These are phyloP conservation scores for Phtheirospermum japonicum DNA, from an alignment of 257 asterid species.

Conservation along the genomic window DNA sequence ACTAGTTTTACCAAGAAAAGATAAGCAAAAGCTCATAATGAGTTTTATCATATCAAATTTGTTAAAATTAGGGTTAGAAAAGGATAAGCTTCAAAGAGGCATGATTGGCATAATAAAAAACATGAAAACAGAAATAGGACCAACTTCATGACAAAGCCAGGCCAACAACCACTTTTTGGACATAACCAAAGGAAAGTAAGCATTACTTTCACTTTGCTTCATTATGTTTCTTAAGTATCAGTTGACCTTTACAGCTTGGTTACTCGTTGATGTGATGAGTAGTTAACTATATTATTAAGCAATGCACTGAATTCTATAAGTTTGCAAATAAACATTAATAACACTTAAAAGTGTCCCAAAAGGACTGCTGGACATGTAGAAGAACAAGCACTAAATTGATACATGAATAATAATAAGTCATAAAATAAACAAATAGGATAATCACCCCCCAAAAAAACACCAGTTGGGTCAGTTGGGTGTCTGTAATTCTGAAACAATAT, in stretches of 20 bases:
- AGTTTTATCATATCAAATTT: conserved; percentile 19
- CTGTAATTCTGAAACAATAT: not conserved
- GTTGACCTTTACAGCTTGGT: conserved; percentile 44
- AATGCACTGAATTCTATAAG: no score
- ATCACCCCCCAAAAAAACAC: no score
- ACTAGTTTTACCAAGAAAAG: conserved; percentile 28
- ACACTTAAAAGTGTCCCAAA: no score
- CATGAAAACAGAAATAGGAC: conserved; percentile 25
- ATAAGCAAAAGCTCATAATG: not conserved
- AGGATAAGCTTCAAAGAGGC: conserved; percentile 26
- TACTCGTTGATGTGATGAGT: no score
- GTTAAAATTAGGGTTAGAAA: conserved; percentile 20
- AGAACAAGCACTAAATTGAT: no score
- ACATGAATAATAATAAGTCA: no score
- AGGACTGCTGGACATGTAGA: no score
- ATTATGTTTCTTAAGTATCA: conserved; percentile 30
- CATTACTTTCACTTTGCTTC: conserved; percentile 10
- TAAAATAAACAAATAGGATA: no score
- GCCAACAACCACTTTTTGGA: conserved; percentile 40
- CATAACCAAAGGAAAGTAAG: conserved; percentile 7
- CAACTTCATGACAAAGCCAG: conserved; percentile 46
- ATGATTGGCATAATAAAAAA: conserved; percentile 25
- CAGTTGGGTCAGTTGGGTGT: not conserved
- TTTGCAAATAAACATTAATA: no score
- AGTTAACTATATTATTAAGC: no score